Evolutionary conservation across 768 basidiomycete genomes (phyloP), one percentile per base, ranked within the genome.

Genomic region (Hericium rajendrae): DNA sequence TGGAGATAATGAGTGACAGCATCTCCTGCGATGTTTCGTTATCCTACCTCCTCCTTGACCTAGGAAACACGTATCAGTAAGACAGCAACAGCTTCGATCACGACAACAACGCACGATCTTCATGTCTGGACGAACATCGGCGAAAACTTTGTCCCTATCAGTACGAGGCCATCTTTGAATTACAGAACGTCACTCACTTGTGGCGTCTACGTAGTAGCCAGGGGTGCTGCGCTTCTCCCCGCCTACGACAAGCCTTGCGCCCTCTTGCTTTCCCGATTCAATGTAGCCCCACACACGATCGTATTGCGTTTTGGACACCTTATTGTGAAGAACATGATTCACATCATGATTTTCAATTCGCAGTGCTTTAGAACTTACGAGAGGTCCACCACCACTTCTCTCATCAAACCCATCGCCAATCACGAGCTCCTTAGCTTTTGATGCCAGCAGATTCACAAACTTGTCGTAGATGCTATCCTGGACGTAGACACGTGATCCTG

Each of bases 131-230:
- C 70, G 82, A 63, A 93, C 82, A 62, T 93, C 83, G 37, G 85
- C 82, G 69, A 98, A 90, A 67, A 97, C 91, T 91, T 53, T 46
- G 15, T 32, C 6, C 41, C 51, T 12, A 26, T 26, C 10, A 51
- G 16, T 37, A 60, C 58, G 12, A 38, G 20, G 49, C 38, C 10
- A 46, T 15, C 18, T 49, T 43, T 49, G 6, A 16, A 18, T 38
- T 52, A 22, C 6, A 20, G 18, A 22, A 3, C 38, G 24, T 37
- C 26, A 66, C 87, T 69, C 63, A 91, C 90, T 84, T 0, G 94
- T 97, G 32, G 95, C 91, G 67, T 94, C 85, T 46, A 97, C 83
- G 69, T 79, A 98, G 71, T 78, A 98, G 6, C 95, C 95, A 67
- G 89, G 88, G 2, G 80, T 80, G 0, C 75, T 57, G 64, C 87